Percentiles rank a stretch among this genome's conserved stretches.
Evolutionary conservation across 208 protist species (phyloP).

Genomic region (Tritrichomonas musculus): DNA sequence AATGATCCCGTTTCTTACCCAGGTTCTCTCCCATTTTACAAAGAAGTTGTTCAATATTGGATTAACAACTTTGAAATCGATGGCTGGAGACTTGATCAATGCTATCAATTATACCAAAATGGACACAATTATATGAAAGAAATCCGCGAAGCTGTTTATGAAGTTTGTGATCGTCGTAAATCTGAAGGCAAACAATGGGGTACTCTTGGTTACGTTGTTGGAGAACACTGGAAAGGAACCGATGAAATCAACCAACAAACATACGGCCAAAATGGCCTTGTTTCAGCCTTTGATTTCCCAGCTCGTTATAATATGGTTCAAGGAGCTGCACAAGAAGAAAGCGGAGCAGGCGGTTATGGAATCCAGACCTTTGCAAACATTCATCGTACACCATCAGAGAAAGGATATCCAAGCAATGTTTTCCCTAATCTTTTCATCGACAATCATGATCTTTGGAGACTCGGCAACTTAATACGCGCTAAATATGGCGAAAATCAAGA

Average conservation of each 20-base stretch:
- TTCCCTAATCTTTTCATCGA: neutral
- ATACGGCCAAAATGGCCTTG: neutral
- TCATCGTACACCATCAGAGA: neutral
- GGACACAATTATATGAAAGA: neutral
- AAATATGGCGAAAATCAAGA: neutral
- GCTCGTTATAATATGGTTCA: neutral
- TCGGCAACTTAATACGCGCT: neutral
- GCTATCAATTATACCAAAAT: neutral
- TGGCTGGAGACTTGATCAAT: constrained; percentile 11
- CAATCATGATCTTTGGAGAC: neutral
- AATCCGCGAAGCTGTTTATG: neutral
- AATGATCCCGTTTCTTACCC: neutral
- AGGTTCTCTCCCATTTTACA: neutral
- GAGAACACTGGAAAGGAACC: neutral
- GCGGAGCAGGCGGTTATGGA: neutral
- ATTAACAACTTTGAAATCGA: neutral
- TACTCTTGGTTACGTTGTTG: neutral
- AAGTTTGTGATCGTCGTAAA: neutral
- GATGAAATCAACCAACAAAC: neutral
- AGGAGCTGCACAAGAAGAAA: neutral
- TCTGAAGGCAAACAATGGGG: neutral
- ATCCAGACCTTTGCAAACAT: neutral
- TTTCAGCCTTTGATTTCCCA: neutral
- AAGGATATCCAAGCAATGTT: neutral
- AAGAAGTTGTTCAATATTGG: neutral